A percentile compares a stretch with the other conserved stretches of the same genome.
phyloP scores from a whole-genome alignment of 169 alveolate genomes.

The Cystoisospora suis region DNA sequence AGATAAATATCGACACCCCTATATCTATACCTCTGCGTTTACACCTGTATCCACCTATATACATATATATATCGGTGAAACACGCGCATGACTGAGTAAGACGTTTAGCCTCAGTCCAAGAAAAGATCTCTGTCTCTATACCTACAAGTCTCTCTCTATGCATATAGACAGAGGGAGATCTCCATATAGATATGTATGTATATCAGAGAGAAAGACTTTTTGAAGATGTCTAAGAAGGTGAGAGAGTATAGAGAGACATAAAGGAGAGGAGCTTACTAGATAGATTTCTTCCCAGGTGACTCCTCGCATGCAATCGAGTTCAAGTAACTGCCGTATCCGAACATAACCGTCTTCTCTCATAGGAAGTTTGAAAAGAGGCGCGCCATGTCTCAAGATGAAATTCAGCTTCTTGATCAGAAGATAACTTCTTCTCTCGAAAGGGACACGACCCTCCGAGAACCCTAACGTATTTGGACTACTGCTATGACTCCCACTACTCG shows the following conservation, averaged over 20 bases:
- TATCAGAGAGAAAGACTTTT: too few relatives aligned
- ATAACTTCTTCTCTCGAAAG: conserved; percentile 25
- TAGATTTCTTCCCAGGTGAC: conserved; percentile 54
- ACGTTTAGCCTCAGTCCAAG: too few relatives aligned
- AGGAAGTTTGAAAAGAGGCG: conserved; percentile 44
- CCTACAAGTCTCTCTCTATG: neutral
- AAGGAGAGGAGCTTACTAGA: neutral
- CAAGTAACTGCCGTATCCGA: conserved; percentile 36
- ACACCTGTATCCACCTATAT: neutral
- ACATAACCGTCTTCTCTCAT: conserved; percentile 64
- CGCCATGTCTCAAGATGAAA: conserved; percentile 59
- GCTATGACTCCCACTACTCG: neutral
- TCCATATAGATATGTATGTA: neutral
- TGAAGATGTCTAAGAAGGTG: too few relatives aligned
- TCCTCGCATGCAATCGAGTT: conserved; percentile 47
- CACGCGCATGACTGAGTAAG: too few relatives aligned
- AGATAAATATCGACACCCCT: neutral
- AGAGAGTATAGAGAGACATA: neutral
- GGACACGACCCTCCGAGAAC: neutral
- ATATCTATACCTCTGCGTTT: neutral
- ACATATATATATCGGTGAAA: too few relatives aligned
- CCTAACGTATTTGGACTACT: neutral
- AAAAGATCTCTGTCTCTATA: neutral
- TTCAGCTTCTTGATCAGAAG: conserved; percentile 40
- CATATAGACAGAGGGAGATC: too few relatives aligned